These are phyloP conservation scores for Cryptococcus sp. DNA, from an alignment of 1,284 basidiomycete species.

Conservation along the genomic window DNA sequence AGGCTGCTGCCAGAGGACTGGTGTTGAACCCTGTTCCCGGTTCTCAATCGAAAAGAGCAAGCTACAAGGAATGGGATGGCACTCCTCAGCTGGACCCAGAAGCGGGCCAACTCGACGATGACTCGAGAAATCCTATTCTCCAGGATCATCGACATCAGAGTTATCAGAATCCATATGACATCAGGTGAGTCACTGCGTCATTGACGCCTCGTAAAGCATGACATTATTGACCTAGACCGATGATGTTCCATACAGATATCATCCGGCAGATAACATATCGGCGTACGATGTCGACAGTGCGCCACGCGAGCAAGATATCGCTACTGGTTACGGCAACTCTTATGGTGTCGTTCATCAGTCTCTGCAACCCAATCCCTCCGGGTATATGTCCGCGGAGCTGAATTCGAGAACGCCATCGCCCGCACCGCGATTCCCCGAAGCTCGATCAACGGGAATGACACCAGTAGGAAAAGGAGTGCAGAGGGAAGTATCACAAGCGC, in stretches of 20 bases:
- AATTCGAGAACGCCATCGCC: background rate
- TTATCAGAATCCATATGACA: constrained; percentile 39
- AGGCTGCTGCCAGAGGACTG: constrained; percentile 29
- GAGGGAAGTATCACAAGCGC: constrained; percentile 5
- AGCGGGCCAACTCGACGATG: constrained; percentile 16
- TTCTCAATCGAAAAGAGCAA: background rate
- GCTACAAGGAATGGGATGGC: constrained; percentile 12
- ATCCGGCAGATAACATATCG: constrained; percentile 30
- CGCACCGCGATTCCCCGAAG: constrained; percentile 12
- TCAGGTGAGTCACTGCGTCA: constrained; percentile 21
- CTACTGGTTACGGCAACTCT: background rate
- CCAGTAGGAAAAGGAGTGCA: background rate
- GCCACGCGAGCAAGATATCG: background rate
- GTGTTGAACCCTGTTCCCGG: constrained; percentile 13
- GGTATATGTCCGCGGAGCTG: background rate
- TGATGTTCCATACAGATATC: constrained; percentile 15
- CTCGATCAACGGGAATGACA: constrained; percentile 9
- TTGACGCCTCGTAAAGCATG: background rate
- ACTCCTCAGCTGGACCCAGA: background rate
- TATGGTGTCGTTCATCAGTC: background rate
- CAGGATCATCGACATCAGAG: constrained; percentile 11
- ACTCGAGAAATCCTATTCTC: constrained; percentile 23
- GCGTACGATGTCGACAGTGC: constrained; percentile 27
- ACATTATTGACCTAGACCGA: background rate
- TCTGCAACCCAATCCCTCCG: background rate